A percentile compares a stretch with the other conserved stretches of the same genome.
phyloP scores from a whole-genome alignment of 2,329 filamentous ascomycete genomes.

The Cytospora chrysosperma region DNA sequence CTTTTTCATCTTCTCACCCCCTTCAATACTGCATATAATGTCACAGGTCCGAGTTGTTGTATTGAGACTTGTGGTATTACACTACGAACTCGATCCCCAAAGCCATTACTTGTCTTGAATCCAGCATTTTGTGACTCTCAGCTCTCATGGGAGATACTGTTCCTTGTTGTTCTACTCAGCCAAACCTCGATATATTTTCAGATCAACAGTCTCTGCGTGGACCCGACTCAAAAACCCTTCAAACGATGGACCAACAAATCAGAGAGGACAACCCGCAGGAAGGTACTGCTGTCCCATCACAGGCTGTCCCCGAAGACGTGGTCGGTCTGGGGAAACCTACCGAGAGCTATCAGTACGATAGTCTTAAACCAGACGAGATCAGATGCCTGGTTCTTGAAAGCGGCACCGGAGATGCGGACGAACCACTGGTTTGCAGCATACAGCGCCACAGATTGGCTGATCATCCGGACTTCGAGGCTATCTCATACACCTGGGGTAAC shows the following conservation, averaged over 20 bases:
- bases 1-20: no score
- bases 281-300: background rate
- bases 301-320: background rate
- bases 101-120: background rate
- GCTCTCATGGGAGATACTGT: no score
- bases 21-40: no score
- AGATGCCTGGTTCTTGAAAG: background rate
- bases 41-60: no score
- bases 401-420: background rate
- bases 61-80: background rate
- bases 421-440: background rate
- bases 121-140: background rate
- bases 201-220: background rate
- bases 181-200: background rate
- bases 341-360: background rate
- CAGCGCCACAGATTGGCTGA: background rate
- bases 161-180: background rate
- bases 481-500: conserved; percentile 12
- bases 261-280: background rate
- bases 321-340: no score
- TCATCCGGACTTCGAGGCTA: background rate
- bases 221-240: background rate
- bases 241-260: background rate
- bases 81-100: background rate
- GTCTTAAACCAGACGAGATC: background rate